Evolutionary conservation across 2,329 filamentous ascomycete species (phyloP), one percentile per base, ranked within the genome.

Genomic region (Microdochium bolleyi): DNA sequence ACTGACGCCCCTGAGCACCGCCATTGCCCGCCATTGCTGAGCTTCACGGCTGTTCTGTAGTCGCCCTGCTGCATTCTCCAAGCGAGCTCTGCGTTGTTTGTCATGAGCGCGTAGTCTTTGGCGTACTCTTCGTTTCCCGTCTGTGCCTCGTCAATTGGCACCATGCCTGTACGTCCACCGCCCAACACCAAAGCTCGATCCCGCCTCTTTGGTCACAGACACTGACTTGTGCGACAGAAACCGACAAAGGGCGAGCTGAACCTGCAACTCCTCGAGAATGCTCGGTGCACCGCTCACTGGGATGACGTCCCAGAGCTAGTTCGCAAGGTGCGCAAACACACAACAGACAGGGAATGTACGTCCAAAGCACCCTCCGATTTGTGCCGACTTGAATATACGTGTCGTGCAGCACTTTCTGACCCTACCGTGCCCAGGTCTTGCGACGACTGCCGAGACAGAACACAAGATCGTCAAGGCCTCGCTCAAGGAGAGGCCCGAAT

Each of bases 311-410:
- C 89, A 24, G 92, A 97, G 73, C 80, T 95, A 57, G 85, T 94
- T 62, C 84, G 92, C 67, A 99, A 99, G 72, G 81, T 97, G 64
- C 88, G 87, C 64, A 97, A 99, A 71, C 92, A 99, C 79, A 89
- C 91, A 61, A 87, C 91, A 41, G 82, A 88, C 56, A 83, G 89
- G 69, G 82, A 82, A 71, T 96, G 92, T 96, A 85, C 62, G 82
- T 65, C 57, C 27, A 30, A 11, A 5, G 5, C 27, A 5, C 11
- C 53, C 55, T 50, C 55, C 49, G 46, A 51, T 52, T 48, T 48
- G 53, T 44, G 25, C 32, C n/a, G 8, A 11, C 41, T 22, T 22
- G 16, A 3, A 24, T 11, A 30, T 30, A 11, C 27, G 5, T 30
- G 27, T 5, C 27, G 11, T 5, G 27, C 27, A 11, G 27, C 27